Evolutionary conservation across 768 basidiomycete species (phyloP).

Genomic region (Tricholoma flavovirens): DNA sequence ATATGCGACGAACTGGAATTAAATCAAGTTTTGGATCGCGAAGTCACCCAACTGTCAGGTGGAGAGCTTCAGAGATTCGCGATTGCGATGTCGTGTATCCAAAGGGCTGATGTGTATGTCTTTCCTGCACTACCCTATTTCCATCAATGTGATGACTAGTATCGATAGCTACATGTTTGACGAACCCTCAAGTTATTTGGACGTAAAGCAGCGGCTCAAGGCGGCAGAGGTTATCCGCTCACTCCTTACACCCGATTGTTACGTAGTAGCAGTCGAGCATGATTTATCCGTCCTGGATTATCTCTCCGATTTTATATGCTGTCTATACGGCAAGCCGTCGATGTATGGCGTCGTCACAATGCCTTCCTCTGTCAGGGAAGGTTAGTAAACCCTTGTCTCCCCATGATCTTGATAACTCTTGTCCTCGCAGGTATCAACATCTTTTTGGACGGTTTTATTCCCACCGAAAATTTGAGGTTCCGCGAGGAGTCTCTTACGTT

Average conservation of each 20-base stretch:
- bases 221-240: conserved; percentile 94
- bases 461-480: conserved; percentile 98
- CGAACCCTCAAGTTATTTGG: conserved; percentile 97
- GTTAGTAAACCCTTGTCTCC: conserved; percentile 32
- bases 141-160: neutral
- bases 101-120: conserved; percentile 89
- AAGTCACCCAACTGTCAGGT: conserved; percentile 83
- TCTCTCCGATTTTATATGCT: conserved; percentile 97
- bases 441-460: conserved; percentile 98
- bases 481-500: conserved; percentile 92
- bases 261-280: conserved; percentile 98
- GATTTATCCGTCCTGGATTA: conserved; percentile 98
- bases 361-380: conserved; percentile 98
- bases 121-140: neutral
- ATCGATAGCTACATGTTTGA: conserved; percentile 90
- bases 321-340: conserved; percentile 93
- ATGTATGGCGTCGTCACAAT: conserved; percentile 99
- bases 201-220: conserved; percentile 90
- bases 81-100: conserved; percentile 95
- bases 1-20: conserved; percentile 87
- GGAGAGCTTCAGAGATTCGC: conserved; percentile 98
- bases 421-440: conserved; percentile 84
- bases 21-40: conserved; percentile 78
- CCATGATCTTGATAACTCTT: conserved; percentile 2
- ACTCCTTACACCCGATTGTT: conserved; percentile 75